phyloP scores from a whole-genome alignment of 768 basidiomycete genomes.

The Coprinellus micaceus region DNA sequence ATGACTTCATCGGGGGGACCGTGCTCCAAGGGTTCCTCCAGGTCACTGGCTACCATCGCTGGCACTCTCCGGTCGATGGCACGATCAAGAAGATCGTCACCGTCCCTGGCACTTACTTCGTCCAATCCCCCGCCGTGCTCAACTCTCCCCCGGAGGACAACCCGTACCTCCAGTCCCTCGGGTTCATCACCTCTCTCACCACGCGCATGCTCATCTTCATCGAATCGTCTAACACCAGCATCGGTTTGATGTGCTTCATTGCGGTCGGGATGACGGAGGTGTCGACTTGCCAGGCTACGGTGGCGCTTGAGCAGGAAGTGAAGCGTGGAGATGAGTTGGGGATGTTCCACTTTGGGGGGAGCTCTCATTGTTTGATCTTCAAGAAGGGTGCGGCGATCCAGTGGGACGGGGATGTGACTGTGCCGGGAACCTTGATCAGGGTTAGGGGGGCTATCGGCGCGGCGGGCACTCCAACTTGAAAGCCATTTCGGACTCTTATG shows the following conservation, averaged over 20 bases:
- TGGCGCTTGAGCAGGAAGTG: slow-evolving; percentile 41
- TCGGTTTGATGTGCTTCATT: slow-evolving; percentile 57
- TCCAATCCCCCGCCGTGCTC: slow-evolving; percentile 25
- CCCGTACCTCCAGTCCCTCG: slow-evolving; percentile 27
- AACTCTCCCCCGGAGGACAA: slow-evolving; percentile 13
- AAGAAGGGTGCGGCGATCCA: not conserved
- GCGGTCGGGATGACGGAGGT: slow-evolving; percentile 61
- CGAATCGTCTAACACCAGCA: slow-evolving; percentile 44
- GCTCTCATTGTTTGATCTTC: not conserved
- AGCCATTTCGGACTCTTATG: too few species aligned
- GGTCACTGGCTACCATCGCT: slow-evolving; percentile 56
- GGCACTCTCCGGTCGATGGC: slow-evolving; percentile 57
- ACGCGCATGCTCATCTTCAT: slow-evolving; percentile 55
- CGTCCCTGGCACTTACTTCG: slow-evolving; percentile 52
- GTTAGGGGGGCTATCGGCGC: not conserved
- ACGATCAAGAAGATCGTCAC: slow-evolving; percentile 36
- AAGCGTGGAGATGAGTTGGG: slow-evolving; percentile 56
- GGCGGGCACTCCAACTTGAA: too few species aligned
- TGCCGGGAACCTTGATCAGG: not conserved
- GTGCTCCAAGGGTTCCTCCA: slow-evolving; percentile 58
- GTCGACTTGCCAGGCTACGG: slow-evolving; percentile 53
- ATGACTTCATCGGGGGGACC: slow-evolving; percentile 47
- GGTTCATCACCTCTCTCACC: slow-evolving; percentile 42
- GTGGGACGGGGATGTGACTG: not conserved
- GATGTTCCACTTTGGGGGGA: slow-evolving; percentile 61